Evolutionary conservation across 179 eudicot genomes (phyloP).

Genomic region (Heliamphora pulchella): DNA sequence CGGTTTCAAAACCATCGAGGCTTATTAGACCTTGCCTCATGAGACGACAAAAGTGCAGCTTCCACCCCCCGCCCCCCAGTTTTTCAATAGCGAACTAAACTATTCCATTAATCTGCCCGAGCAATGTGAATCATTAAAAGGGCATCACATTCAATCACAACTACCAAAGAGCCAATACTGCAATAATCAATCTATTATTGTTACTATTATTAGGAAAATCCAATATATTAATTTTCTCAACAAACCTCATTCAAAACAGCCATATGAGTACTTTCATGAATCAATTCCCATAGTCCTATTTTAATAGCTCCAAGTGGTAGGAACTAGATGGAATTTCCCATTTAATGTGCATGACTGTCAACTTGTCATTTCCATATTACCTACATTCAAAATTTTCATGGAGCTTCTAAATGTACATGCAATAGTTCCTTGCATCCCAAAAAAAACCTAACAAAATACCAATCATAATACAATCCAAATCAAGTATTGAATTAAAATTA

Average conservation of each 20-base stretch:
- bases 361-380: background rate
- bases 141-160: background rate
- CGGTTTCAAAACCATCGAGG: background rate
- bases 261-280: background rate
- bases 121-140: background rate
- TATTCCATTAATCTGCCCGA: background rate
- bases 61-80: background rate
- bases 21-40: background rate
- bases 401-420: too few species aligned
- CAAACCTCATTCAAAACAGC: background rate
- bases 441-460: too few species aligned
- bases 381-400: background rate
- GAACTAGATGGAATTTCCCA: background rate
- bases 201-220: too few species aligned
- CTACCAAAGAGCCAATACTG: background rate
- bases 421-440: too few species aligned
- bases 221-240: background rate
- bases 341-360: background rate
- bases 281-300: background rate
- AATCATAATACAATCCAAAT: too few species aligned
- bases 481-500: too few species aligned
- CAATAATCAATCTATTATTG: background rate
- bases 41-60: background rate
- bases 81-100: constrained; percentile 1
- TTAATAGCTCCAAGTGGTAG: constrained; percentile 1